These are phyloP conservation scores for Saturnispora mendoncae DNA, from an alignment of 805 yeast species.

Conservation along the genomic window DNA sequence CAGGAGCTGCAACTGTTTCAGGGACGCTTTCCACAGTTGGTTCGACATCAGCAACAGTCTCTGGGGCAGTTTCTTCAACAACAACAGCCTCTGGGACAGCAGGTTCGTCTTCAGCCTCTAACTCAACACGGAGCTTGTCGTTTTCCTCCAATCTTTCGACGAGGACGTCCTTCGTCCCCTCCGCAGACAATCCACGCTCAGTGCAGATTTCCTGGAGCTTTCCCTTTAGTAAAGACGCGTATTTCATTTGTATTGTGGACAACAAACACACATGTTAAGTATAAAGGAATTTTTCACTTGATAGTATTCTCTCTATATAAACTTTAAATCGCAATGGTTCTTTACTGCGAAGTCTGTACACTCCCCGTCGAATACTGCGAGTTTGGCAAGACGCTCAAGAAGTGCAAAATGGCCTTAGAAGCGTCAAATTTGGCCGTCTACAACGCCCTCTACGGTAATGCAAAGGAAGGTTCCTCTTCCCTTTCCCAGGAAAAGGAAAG, in stretches of 20 bases:
- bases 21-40: conserved; percentile 6
- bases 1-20: neutral
- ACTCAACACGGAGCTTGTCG: conserved; percentile 34
- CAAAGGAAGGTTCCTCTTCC: conserved; percentile 46
- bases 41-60: conserved; percentile 14
- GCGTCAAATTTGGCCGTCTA: conserved; percentile 50
- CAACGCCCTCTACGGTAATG: conserved; percentile 50
- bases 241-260: too few relatives aligned
- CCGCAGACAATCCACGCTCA: conserved; percentile 52
- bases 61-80: conserved; percentile 2
- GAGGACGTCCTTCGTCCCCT: conserved; percentile 78
- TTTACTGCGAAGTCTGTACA: conserved; percentile 73
- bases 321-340: conserved; percentile 23
- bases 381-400: conserved; percentile 70
- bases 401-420: conserved; percentile 78
- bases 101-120: conserved; percentile 15
- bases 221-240: conserved; percentile 64
- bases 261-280: too few relatives aligned
- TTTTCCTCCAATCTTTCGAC: conserved; percentile 54
- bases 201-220: conserved; percentile 76
- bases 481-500: conserved; percentile 72
- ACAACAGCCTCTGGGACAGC: conserved; percentile 11
- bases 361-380: conserved; percentile 92
- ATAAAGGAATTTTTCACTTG: neutral
- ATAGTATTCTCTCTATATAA: neutral